phyloP scores from a whole-genome alignment of 108 stramenopile species.

The Cylindrotheca closterium region DNA sequence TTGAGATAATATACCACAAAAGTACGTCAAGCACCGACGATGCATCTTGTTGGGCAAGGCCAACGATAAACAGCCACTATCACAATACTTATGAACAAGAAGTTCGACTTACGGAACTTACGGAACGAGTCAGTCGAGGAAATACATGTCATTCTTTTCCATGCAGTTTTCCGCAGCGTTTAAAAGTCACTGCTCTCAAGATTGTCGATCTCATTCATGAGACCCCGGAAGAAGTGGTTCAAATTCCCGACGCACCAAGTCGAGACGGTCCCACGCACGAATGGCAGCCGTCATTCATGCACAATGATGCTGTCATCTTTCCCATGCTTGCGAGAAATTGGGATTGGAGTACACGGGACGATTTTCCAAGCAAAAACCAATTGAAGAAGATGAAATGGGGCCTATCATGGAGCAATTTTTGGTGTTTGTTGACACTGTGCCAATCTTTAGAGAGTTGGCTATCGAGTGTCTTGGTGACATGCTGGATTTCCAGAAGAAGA shows the following conservation, averaged over 20 bases:
- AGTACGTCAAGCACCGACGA: slow-evolving; percentile 67
- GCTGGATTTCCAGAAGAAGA: slow-evolving; percentile 64
- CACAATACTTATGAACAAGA: slow-evolving; percentile 74
- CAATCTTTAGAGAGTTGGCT: slow-evolving; percentile 79
- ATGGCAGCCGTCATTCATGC: slow-evolving; percentile 76
- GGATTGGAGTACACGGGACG: slow-evolving; percentile 76
- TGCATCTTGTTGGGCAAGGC: slow-evolving; percentile 57
- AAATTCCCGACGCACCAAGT: slow-evolving; percentile 27
- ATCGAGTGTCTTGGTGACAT: slow-evolving; percentile 67
- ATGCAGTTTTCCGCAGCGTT: slow-evolving; percentile 67
- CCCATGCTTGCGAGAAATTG: slow-evolving; percentile 67
- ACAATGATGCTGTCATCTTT: slow-evolving; percentile 82
- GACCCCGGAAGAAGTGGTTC: slow-evolving; percentile 72
- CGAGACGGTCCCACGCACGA: slow-evolving; percentile 76
- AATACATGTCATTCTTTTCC: slow-evolving; percentile 48
- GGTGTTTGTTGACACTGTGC: slow-evolving; percentile 85
- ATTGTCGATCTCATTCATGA: slow-evolving; percentile 49
- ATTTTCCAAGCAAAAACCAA: slow-evolving; percentile 18
- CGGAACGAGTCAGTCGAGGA: slow-evolving; percentile 24
- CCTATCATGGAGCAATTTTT: slow-evolving; percentile 52
- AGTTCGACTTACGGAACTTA: slow-evolving; percentile 47
- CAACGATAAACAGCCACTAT: slow-evolving; percentile 65
- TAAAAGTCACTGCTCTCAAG: slow-evolving; percentile 51
- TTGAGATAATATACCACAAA: slow-evolving; percentile 40
- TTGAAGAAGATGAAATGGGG: slow-evolving; percentile 38